Percentiles rank a stretch among this genome's conserved stretches.
These are phyloP conservation scores for Plasmodium yoelii DNA, from an alignment of 169 alveolate genomes.

Conservation along the genomic window DNA sequence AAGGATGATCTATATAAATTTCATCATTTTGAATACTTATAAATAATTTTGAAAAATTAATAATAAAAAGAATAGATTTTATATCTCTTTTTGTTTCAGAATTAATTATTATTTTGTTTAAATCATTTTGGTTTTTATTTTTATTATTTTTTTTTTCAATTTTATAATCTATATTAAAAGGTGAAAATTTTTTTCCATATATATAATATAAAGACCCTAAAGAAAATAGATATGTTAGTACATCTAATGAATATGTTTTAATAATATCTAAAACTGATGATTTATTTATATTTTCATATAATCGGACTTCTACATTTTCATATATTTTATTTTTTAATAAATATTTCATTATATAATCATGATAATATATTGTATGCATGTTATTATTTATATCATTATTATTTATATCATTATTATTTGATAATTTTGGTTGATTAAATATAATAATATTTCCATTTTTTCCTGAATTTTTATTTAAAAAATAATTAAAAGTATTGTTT, in stretches of 20 bases:
- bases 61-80: constrained; percentile 31
- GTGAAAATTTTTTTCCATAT: constrained; percentile 16
- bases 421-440: background rate
- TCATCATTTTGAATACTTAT: background rate
- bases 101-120: constrained; percentile 40
- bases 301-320: constrained; percentile 45
- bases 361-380: constrained; percentile 33
- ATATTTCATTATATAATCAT: constrained; percentile 64
- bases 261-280: constrained; percentile 11
- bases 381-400: constrained; percentile 8
- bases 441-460: background rate
- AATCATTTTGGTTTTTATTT: too few relatives aligned
- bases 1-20: background rate
- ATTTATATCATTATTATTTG: background rate
- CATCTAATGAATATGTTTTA: constrained; percentile 27
- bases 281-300: constrained; percentile 29
- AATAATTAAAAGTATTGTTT: constrained; percentile 37
- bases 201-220: constrained; percentile 23
- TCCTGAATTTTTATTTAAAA: constrained; percentile 7
- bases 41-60: constrained; percentile 31
- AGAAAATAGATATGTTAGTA: constrained; percentile 32
- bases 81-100: constrained; percentile 41
- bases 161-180: constrained; percentile 3
- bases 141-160: background rate
- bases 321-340: constrained; percentile 51